Conservation (phyloP, 2,329 filamentous ascomycete species). For the Aspergillus ochraceus region DNA sequence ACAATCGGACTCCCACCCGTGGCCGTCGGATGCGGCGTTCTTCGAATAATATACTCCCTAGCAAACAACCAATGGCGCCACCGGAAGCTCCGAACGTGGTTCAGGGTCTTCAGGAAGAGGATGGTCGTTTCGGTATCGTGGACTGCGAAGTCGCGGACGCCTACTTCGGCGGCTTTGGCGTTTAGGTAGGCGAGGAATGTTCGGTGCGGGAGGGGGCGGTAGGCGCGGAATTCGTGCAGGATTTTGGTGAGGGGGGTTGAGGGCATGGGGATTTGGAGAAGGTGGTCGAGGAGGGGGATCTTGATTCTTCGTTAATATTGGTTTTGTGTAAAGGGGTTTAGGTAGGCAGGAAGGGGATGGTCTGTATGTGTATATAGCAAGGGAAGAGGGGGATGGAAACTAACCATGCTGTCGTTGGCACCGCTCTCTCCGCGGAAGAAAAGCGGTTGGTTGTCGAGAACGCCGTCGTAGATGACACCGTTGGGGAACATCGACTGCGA, state of each 20-base stretch:
- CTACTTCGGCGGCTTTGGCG: conserved; percentile 50
- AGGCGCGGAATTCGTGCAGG: conserved; percentile 82
- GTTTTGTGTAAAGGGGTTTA: background rate
- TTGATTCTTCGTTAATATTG: conserved; percentile 22
- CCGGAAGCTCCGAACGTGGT: conserved; percentile 51
- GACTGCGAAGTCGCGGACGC: conserved; percentile 38
- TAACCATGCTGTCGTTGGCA: conserved; percentile 86
- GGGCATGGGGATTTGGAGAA: conserved; percentile 85
- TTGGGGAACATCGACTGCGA: conserved; percentile 91
- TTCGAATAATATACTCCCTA: conserved; percentile 50
- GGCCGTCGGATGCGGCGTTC: conserved; percentile 48
- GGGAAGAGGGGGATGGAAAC: conserved; percentile 6
- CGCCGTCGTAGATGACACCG: conserved; percentile 85
- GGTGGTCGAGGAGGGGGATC: conserved; percentile 84
- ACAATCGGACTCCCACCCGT: conserved; percentile 52
- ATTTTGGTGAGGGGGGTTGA: conserved; percentile 85
- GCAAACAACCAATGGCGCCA: conserved; percentile 53
- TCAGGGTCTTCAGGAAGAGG: conserved; percentile 46
- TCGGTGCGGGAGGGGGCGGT: conserved; percentile 85
- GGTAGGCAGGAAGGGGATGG: background rate
- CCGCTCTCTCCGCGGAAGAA: conserved; percentile 90
- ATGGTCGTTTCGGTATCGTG: conserved; percentile 42
- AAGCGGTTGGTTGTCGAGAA: conserved; percentile 68
- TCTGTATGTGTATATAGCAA: too few relatives aligned
- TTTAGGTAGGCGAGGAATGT: conserved; percentile 76